These are phyloP conservation scores for Backusella morwellensis DNA, from an alignment of 192 early-diverging fungal genomes.

Conservation along the genomic window DNA sequence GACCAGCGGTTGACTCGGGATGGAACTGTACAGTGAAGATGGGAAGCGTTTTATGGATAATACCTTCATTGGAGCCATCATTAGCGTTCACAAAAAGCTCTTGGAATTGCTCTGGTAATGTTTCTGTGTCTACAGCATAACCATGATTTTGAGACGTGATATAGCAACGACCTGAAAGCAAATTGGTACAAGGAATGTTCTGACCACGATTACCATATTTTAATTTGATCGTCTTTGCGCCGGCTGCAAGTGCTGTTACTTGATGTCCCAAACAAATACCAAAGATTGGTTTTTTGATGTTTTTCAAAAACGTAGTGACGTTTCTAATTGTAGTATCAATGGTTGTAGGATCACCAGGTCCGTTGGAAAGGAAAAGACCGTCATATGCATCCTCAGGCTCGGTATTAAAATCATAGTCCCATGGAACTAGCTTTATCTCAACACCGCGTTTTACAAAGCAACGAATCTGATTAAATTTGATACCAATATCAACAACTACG, in stretches of 20 bases:
- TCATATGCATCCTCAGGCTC: slow-evolving; percentile 68
- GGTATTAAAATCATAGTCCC: slow-evolving; percentile 90
- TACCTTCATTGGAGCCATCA: slow-evolving; percentile 98
- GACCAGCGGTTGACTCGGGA: slow-evolving; percentile 95
- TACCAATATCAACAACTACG: slow-evolving; percentile 94
- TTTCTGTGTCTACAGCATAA: slow-evolving; percentile 86
- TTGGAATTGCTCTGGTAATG: slow-evolving; percentile 71
- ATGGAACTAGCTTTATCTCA: slow-evolving; percentile 91
- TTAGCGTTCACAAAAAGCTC: slow-evolving; percentile 98
- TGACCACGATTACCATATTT: slow-evolving; percentile 99
- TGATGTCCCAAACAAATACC: slow-evolving; percentile 99
- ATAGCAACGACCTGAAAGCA: slow-evolving; percentile 95
- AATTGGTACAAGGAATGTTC: slow-evolving; percentile 98
- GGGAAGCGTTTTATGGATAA: slow-evolving; percentile 85
- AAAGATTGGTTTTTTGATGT: slow-evolving; percentile 88
- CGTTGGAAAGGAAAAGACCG: slow-evolving; percentile 93
- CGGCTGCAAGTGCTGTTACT: slow-evolving; percentile 89
- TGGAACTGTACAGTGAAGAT: slow-evolving; percentile 99
- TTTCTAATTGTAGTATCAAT: slow-evolving; percentile 76
- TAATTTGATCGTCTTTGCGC: slow-evolving; percentile 93
- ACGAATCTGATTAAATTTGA: slow-evolving; percentile 99
- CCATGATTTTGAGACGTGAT: slow-evolving; percentile 99
- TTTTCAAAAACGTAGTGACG: slow-evolving; percentile 62
- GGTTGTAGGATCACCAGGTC: slow-evolving; percentile 94
- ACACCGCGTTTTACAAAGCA: slow-evolving; percentile 97